Base-by-base conservation (phyloP, 495 filamentous ascomycete genomes). In the Copromyces sp. region DNA sequence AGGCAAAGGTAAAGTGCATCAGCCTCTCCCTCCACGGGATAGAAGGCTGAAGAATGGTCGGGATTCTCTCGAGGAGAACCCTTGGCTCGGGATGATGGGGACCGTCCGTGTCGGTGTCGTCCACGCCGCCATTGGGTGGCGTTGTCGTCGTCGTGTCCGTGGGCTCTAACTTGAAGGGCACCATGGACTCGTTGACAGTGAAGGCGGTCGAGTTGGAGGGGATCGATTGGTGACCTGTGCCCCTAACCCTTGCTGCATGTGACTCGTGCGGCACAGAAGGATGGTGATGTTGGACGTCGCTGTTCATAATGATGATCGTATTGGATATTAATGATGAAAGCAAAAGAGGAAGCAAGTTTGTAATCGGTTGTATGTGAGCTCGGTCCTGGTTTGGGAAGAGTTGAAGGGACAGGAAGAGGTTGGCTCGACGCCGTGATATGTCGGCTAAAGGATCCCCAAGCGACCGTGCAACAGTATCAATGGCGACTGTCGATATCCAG, bases 1-100 rank as follows among this genome's bases (percentile, higher is more conserved):
- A 92, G 35, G 89, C 89, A 87, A 89, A 91, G n/a, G 90, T 92
- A 76, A 91, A 91, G 75, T 91, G 90, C 70, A 86, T 82, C 4
- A 91, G 80, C 6, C 90, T 83, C 29, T 78, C 71, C 65, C 77
- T 75, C 74, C 78, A 78, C 24, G 79, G 77, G 4, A 81, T 42
- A 35, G 70, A 76, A 1, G 79, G 79, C 61, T 80, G 78, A 9
- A 80, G 74, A 47, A 76, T 74, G 14, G 78, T 80, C 35, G 78
- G 78, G 3, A 78, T 70, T 38, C 77, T 68, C 42, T 77, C 74
- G 42, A 80, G 75, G 24, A 71, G 12, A 9, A 68, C 53, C 39
- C 68, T 39, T 53, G 41, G n/a, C 61, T 14, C n/a, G 11, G 73
- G 35, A 20, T 35, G 47, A 39, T 20, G 8, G 29, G 42, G n/a